Conservation (phyloP, 1,284 basidiomycete genomes). For the Boletus semigastroideus region DNA sequence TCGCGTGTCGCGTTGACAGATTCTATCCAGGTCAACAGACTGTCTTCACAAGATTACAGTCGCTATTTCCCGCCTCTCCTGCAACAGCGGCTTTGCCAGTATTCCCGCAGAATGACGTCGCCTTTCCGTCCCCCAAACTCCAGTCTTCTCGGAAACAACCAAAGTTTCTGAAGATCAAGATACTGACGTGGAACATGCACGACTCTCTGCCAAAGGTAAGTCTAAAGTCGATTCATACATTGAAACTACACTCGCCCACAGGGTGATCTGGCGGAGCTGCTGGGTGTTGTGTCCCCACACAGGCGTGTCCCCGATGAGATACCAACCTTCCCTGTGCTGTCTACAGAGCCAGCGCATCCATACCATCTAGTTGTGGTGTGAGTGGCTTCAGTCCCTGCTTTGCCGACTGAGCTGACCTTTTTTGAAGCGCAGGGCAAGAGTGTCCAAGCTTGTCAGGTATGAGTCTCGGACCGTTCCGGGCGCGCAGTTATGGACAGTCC, state of each 20-base stretch:
- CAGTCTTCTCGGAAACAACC: constrained; percentile 34
- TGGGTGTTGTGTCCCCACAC: constrained; percentile 62
- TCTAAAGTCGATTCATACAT: neutral
- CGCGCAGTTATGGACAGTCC: constrained; percentile 5
- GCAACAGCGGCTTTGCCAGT: constrained; percentile 13
- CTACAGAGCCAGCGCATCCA: constrained; percentile 59
- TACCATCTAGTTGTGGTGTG: constrained; percentile 82
- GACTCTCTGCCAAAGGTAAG: constrained; percentile 71
- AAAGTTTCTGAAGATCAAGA: constrained; percentile 48
- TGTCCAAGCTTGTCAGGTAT: constrained; percentile 71
- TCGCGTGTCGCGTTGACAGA: constrained; percentile 3
- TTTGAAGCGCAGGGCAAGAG: constrained; percentile 74
- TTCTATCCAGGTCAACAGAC: constrained; percentile 32
- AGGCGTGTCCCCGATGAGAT: constrained; percentile 25
- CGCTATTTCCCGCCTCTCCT: constrained; percentile 40
- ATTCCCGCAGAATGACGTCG: constrained; percentile 19
- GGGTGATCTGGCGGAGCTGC: constrained; percentile 75
- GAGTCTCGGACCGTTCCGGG: neutral
- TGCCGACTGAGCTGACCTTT: constrained; percentile 14
- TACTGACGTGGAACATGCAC: constrained; percentile 76
- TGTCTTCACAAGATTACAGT: constrained; percentile 44
- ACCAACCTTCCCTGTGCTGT: constrained; percentile 48
- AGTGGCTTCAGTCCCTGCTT: constrained; percentile 29
- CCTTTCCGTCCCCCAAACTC: constrained; percentile 23
- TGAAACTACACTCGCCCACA: constrained; percentile 29